Base-by-base conservation (phyloP, 305 asterid genomes). In the Euphrasia arctica region DNA sequence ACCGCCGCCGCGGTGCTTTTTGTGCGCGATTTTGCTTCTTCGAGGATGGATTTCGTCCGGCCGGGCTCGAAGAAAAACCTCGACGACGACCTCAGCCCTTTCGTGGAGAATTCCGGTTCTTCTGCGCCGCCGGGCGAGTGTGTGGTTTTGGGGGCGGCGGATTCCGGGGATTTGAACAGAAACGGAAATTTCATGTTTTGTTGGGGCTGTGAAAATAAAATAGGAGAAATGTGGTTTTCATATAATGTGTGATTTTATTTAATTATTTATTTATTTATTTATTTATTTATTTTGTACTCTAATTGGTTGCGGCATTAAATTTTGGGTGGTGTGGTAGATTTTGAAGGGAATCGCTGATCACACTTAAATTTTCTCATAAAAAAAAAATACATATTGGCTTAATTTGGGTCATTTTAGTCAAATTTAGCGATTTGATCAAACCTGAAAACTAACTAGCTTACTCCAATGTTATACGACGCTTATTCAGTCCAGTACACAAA, bases 41-140 rank as follows among this genome's bases (percentile, higher is more conserved):
- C 88, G 45, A 83, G 78, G 6, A 85, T 83, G 13, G 95, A 86
- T 54, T 82, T 85, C 54, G 86, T 75, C 42, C 70, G 77, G 7
- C 84, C 94, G 10, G 88, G 90, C 79, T 85, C 85, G 58, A 82
- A 90, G 50, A 90, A 75, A 29, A 90, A 74, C 71, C 95, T 75
- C 11, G 29, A 76, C 66, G 42, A 86, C 71, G 41, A 81, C 12
- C 28, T 51, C 29, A 51, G 31, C 4, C 27, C 29, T 15, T 4
- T 51, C 1, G 18, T 7, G 56, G 36, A 4, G 2, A 10, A 75
- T 48, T 71, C 64, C 3, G 81, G 18, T 2, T 62, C 65, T 25
- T 60, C 60, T 48, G 29, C 65, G 6, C 69, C 73, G 27, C 29
- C 15, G n/a, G 12, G 79, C 34, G 75, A 67, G 41, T 57, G 74